These are phyloP conservation scores for Plasmodium malariae DNA, from an alignment of 169 alveolate species.

Conservation along the genomic window DNA sequence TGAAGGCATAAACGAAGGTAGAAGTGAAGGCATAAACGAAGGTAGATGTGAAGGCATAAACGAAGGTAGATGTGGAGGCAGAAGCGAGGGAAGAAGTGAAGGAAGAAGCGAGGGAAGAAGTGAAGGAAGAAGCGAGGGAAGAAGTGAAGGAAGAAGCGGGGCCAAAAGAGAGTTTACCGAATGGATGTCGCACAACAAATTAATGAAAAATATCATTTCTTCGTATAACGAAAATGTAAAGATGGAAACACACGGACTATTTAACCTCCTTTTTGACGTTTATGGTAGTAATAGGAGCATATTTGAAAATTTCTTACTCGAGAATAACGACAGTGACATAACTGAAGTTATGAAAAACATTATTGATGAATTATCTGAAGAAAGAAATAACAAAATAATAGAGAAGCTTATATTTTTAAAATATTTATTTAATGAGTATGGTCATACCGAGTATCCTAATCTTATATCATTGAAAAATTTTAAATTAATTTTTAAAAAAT, in stretches of 20 bases:
- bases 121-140: background rate
- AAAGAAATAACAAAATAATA: constrained; percentile 9
- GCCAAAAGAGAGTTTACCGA: constrained; percentile 9
- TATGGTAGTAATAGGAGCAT: constrained; percentile 29
- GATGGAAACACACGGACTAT: constrained; percentile 32
- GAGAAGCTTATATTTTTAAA: constrained; percentile 55
- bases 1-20: background rate
- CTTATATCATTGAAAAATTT: constrained; percentile 45
- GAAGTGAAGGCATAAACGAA: background rate
- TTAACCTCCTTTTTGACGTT: constrained; percentile 31
- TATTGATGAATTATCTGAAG: background rate
- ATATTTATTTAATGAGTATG: constrained; percentile 60
- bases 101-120: background rate
- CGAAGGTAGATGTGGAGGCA: background rate
- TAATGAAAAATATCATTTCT: constrained; percentile 46
- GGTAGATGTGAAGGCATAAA: background rate
- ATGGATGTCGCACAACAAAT: constrained; percentile 51
- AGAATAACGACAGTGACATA: constrained; percentile 6
- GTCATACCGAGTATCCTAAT: constrained; percentile 60
- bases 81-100: background rate
- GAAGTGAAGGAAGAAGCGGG: no score
- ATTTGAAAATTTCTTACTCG: background rate
- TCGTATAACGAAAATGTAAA: constrained; percentile 33
- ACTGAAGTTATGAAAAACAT: constrained; percentile 8
- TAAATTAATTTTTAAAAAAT: constrained; percentile 29